Percentiles rank a stretch among this genome's conserved stretches.
Evolutionary conservation across 257 asterid genomes (phyloP).

Genomic region (Primulina tabacum): DNA sequence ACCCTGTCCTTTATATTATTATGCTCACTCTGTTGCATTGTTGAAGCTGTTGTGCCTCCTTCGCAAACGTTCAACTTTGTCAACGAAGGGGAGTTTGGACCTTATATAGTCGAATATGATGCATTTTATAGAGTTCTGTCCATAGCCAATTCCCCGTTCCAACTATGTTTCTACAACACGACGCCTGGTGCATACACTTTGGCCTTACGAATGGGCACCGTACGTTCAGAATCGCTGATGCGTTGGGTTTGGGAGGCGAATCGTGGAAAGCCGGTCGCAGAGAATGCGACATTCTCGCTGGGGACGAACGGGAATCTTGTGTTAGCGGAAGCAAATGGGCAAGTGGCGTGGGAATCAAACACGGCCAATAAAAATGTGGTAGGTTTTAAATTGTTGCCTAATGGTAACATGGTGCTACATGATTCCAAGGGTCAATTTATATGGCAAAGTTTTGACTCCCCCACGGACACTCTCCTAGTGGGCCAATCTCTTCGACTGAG

Average conservation of each 20-base stretch:
- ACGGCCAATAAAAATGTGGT: conserved; percentile 32
- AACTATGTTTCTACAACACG: conserved; percentile 36
- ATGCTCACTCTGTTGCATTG: conserved; percentile 2
- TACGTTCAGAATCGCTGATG: conserved; percentile 7
- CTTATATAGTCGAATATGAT: conserved; percentile 27
- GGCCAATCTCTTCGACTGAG: conserved; percentile 29
- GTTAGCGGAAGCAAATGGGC: conserved; percentile 33
- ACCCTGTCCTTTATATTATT: conserved; percentile 1
- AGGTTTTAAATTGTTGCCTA: conserved; percentile 27
- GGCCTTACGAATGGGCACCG: conserved; percentile 28
- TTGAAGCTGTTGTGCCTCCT: conserved; percentile 30
- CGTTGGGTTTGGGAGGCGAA: conserved; percentile 50
- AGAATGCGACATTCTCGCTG: conserved; percentile 33
- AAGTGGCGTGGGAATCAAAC: conserved; percentile 32
- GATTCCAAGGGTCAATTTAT: conserved; percentile 29
- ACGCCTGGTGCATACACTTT: conserved; percentile 33
- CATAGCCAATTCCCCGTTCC: conserved; percentile 19
- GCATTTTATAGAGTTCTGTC: conserved; percentile 23
- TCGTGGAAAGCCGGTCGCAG: conserved; percentile 36
- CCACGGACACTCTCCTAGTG: conserved; percentile 30
- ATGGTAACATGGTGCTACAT: conserved; percentile 37
- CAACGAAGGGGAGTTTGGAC: conserved; percentile 31
- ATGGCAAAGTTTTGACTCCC: conserved; percentile 42
- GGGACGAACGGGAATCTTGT: conserved; percentile 31
- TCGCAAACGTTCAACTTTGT: conserved; percentile 28